Percentiles rank a stretch among this genome's conserved stretches.
Evolutionary conservation across 495 filamentous ascomycete genomes (phyloP).

Genomic region (Tuber borchii): DNA sequence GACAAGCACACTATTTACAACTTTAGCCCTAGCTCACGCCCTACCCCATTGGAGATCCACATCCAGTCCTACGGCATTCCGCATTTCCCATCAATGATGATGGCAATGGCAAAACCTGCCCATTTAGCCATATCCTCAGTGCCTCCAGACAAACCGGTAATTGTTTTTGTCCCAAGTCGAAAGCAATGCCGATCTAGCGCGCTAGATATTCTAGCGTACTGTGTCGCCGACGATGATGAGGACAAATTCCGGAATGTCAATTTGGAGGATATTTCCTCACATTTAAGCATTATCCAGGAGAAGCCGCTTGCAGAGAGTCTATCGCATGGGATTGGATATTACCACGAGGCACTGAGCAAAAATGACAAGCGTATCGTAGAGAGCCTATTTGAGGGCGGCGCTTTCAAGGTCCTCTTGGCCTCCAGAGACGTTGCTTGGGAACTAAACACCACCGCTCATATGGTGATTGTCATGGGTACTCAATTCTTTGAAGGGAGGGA

Average conservation of each 20-base stretch:
- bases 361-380: constrained; percentile 91
- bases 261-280: constrained; percentile 68
- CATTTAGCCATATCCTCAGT: constrained; percentile 79
- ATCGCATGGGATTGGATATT: constrained; percentile 95
- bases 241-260: constrained; percentile 85
- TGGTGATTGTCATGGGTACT: constrained; percentile 97
- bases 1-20: constrained; percentile 97
- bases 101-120: constrained; percentile 92
- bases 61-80: constrained; percentile 94
- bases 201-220: constrained; percentile 78
- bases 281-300: constrained; percentile 76
- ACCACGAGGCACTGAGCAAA: constrained; percentile 81
- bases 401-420: constrained; percentile 86
- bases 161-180: constrained; percentile 85
- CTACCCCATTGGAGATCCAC: constrained; percentile 83
- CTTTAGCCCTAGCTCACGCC: constrained; percentile 86
- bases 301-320: constrained; percentile 79
- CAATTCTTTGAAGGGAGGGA: constrained; percentile 96
- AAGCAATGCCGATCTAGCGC: constrained; percentile 88
- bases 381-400: constrained; percentile 82
- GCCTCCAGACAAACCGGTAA: constrained; percentile 77
- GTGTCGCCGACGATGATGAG: constrained; percentile 81
- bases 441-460: constrained; percentile 73
- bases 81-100: constrained; percentile 95
- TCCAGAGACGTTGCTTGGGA: constrained; percentile 98